Evolutionary conservation across 768 basidiomycete species (phyloP).

Genomic region (Leccinum subtestaceum): DNA sequence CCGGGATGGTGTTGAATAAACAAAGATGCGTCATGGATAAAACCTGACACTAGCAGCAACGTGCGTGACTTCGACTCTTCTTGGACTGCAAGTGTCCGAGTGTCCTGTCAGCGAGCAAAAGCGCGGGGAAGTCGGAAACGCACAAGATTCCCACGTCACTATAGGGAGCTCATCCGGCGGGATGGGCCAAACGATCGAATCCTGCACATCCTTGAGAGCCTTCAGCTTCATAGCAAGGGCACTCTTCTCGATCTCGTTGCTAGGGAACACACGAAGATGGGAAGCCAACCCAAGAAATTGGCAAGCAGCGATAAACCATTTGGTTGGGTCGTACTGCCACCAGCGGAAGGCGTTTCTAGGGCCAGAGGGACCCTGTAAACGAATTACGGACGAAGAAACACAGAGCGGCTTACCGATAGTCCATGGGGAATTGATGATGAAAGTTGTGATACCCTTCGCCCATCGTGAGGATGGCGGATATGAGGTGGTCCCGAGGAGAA

Average conservation of each 20-base stretch:
- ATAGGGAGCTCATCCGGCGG: constrained; percentile 62
- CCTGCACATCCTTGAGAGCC: constrained; percentile 60
- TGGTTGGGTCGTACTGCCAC: constrained; percentile 72
- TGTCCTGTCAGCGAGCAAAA: background rate
- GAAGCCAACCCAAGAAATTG: constrained; percentile 66
- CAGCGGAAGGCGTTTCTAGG: constrained; percentile 66
- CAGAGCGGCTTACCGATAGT: constrained; percentile 34
- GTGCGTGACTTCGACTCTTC: constrained; percentile 61
- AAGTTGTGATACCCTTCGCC: constrained; percentile 71
- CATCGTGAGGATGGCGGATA: constrained; percentile 81
- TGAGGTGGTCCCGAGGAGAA: constrained; percentile 72
- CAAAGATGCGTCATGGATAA: constrained; percentile 78
- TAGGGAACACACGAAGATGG: constrained; percentile 80
- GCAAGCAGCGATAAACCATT: constrained; percentile 77
- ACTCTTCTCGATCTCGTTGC: constrained; percentile 84
- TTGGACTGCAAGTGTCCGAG: constrained; percentile 45
- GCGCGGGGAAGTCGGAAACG: constrained; percentile 26
- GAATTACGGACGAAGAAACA: background rate
- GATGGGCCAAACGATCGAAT: constrained; percentile 60
- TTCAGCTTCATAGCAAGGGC: constrained; percentile 83
- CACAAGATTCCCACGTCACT: constrained; percentile 80
- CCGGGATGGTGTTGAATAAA: constrained; percentile 83
- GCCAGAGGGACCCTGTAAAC: constrained; percentile 6
- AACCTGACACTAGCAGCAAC: constrained; percentile 76
- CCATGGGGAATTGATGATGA: constrained; percentile 88